A percentile compares a stretch with the other conserved stretches of the same genome.
Conservation (phyloP, 495 filamentous ascomycete genomes). For the Penicillium soppii region DNA sequence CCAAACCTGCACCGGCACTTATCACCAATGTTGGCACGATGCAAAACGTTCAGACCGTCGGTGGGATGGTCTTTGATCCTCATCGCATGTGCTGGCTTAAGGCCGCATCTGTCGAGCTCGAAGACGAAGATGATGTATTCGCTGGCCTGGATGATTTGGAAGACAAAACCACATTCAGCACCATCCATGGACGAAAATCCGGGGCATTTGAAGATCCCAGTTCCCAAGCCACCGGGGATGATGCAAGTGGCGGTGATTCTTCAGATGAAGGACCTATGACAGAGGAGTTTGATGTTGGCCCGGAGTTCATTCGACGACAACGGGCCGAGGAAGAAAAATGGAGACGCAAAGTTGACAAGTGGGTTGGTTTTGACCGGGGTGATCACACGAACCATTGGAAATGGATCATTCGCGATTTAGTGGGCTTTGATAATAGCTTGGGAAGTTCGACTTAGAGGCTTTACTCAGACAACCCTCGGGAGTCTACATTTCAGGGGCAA, state of each 20-base stretch:
- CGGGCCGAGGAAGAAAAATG: conserved; percentile 89
- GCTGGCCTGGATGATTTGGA: conserved; percentile 70
- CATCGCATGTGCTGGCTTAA: conserved; percentile 95
- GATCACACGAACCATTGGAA: conserved; percentile 47
- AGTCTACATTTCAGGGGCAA: neutral
- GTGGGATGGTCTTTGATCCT: conserved; percentile 97
- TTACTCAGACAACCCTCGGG: too few relatives aligned
- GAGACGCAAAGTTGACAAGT: conserved; percentile 78
- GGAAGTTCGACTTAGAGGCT: neutral
- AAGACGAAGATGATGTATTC: conserved; percentile 73
- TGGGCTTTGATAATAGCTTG: conserved; percentile 23
- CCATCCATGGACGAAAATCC: conserved; percentile 21
- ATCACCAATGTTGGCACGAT: conserved; percentile 80
- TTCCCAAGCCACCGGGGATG: conserved; percentile 43
- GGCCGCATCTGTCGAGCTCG: conserved; percentile 47
- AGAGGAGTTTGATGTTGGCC: conserved; percentile 97
- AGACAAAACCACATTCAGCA: conserved; percentile 52
- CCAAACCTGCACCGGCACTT: conserved; percentile 80
- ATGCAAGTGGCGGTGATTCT: conserved; percentile 50
- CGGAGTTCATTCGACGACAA: conserved; percentile 86
- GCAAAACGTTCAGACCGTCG: conserved; percentile 82
- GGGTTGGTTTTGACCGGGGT: conserved; percentile 56
- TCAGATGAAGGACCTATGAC: conserved; percentile 80
- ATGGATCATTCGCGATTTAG: conserved; percentile 55
- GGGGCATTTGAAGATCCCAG: conserved; percentile 32